These are phyloP conservation scores for Leptodermis oblonga DNA, from an alignment of 257 asterid species.

Conservation along the genomic window DNA sequence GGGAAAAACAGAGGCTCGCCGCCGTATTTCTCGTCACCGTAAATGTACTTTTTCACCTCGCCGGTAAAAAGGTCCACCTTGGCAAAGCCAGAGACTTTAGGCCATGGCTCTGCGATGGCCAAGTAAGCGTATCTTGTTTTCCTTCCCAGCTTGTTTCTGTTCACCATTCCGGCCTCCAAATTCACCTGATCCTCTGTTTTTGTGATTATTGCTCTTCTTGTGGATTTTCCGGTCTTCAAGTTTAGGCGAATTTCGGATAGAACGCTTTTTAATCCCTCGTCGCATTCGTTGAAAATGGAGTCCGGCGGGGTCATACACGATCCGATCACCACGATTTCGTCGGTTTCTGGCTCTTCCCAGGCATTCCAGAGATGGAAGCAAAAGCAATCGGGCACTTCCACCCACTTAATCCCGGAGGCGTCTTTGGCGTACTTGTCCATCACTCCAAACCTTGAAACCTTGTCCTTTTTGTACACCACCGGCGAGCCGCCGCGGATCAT, in stretches of 20 bases:
- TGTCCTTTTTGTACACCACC: constrained; percentile 66
- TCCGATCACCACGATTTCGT: constrained; percentile 84
- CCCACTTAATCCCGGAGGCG: constrained; percentile 48
- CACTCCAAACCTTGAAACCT: constrained; percentile 68
- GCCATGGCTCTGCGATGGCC: constrained; percentile 99
- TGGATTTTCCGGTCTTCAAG: constrained; percentile 67
- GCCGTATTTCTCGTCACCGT: constrained; percentile 77
- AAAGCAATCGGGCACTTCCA: constrained; percentile 83
- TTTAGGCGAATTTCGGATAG: constrained; percentile 83
- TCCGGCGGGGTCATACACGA: constrained; percentile 99
- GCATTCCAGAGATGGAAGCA: constrained; percentile 98
- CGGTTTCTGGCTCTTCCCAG: constrained; percentile 89
- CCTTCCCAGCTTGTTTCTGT: constrained; percentile 80
- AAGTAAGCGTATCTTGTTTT: constrained; percentile 71
- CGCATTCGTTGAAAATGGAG: constrained; percentile 93
- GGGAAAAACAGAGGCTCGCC: constrained; percentile 96
- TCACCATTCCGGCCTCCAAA: constrained; percentile 96
- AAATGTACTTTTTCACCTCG: constrained; percentile 57
- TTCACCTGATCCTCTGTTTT: constrained; percentile 61
- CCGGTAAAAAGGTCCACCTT: constrained; percentile 81
- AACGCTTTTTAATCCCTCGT: constrained; percentile 69
- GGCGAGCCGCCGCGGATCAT: constrained; percentile 96
- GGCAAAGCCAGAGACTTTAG: constrained; percentile 92
- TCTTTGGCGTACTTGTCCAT: constrained; percentile 56
- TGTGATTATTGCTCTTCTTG: constrained; percentile 48